Evolutionary conservation across 768 basidiomycete species (phyloP), one percentile per base, ranked within the genome.

Genomic region (Leucocoprinus leucothites): DNA sequence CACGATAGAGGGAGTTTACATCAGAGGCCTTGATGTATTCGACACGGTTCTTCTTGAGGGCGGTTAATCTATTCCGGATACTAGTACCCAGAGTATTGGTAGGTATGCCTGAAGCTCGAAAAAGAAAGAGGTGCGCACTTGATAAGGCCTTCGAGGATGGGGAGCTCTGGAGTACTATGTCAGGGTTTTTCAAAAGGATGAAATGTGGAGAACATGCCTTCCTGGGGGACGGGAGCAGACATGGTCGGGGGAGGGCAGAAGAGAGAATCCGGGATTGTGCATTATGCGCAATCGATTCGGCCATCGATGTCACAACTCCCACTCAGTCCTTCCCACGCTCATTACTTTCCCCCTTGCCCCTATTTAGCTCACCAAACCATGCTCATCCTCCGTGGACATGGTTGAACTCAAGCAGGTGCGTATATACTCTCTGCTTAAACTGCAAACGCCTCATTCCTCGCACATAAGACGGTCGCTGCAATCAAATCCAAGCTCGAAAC

Each of bases 11-110:
- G 38, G 84, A 79, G 69, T 95, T 88, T 47, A 98, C 96, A 77
- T 94, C 96, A 57, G 91, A 86, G 7, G 94, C 81, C 64, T 94
- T 92, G 70, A 97, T 91, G 75, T 89, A 98, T 61, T 91, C 89
- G 36, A 84, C 93, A 45, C 93, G 85, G 68, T 96, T 87, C 77
- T 94, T 90, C 81, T 94, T 94, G 69, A 95, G 84, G 9, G 86
- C 94, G 7, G 95, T 96, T 46, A 99, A 83, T 59, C 96, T 85
- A 71, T 97, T 96, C 56, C 96, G 86, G 69, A 98, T 94, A 71
- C 92, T 96, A 68, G 51, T 63, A 64, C 58, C 31, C 31, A 52
- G 26, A 24, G 34, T 19, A 54, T 54, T 34, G 67, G 67, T 25
- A 61, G 60, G n/a, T 49, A 47, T 48, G 59, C 51, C 51, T 14